phyloP scores from a whole-genome alignment of 306 rosid species.

The Morella rubra region DNA sequence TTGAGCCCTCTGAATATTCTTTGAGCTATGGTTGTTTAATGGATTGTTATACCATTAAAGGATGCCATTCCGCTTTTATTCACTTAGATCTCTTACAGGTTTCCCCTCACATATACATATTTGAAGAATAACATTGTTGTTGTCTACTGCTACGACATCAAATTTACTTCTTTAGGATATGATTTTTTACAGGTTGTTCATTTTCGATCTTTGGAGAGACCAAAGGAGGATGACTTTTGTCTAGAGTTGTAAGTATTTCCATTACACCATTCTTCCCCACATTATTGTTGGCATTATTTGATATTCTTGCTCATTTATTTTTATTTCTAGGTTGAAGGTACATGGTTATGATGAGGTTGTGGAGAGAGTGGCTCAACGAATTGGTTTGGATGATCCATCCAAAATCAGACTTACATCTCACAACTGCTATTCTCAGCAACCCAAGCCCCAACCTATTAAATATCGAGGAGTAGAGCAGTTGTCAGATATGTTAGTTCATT shows the following conservation, averaged over 20 bases:
- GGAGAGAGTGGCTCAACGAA: slow-evolving; percentile 57
- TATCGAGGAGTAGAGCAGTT: slow-evolving; percentile 72
- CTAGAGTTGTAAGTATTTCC: slow-evolving; percentile 70
- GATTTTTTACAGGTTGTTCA: slow-evolving; percentile 70
- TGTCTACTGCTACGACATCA: not conserved
- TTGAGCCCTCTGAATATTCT: not conserved
- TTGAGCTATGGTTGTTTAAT: not conserved
- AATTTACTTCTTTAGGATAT: slow-evolving; percentile 1
- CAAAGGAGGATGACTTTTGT: slow-evolving; percentile 86
- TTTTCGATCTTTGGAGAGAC: slow-evolving; percentile 81
- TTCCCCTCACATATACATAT: not conserved
- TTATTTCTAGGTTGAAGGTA: slow-evolving; percentile 54
- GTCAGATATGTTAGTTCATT: slow-evolving; percentile 75
- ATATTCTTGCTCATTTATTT: not conserved
- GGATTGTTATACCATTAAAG: not conserved
- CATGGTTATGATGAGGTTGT: slow-evolving; percentile 71
- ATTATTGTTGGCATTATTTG: not conserved
- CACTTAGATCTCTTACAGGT: not conserved
- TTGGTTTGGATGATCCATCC: slow-evolving; percentile 73
- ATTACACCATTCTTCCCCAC: not conserved
- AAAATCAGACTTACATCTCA: slow-evolving; percentile 85
- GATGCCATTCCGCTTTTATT: not conserved
- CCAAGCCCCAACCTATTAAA: slow-evolving; percentile 84
- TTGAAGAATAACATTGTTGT: not conserved
- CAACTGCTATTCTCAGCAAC: slow-evolving; percentile 87